Base-by-base conservation (phyloP, 371 early-diverging fungal species). In the Mortierella sp. region DNA sequence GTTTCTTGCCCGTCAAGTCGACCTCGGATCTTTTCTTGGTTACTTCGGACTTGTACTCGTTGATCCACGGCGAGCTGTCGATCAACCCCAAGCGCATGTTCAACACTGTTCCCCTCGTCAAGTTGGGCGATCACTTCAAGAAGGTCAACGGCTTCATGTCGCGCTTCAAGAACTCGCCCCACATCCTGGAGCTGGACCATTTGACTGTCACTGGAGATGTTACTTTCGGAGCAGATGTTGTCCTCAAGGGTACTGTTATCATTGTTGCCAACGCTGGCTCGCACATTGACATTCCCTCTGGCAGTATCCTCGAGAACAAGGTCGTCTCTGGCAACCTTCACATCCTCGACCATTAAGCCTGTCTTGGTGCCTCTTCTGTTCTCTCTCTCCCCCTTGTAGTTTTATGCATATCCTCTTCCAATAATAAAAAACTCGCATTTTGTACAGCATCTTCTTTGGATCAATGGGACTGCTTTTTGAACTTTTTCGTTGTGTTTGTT, bases 1-100 rank as follows among this genome's bases (percentile, higher is more conserved):
- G 99, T 80, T 99, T 99, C 95, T 91, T 99, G 86, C 99, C 99
- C 49, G 99, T 99, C 82, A 99, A 99, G 90, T 96, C 97, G 73
- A 98, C 98, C 10, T 99, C 99, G 46, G 99, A 99, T 87, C 91
- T 99, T 75, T 99, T 99, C 94, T 88, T 99, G 79, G 96, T 99
- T 75, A 97, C 98, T 10, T 97, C 97, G 51, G 99, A 99, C 89
- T 88, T 99, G 74, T 99, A 98, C 89, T 90, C 94, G 14, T 93
- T 99, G 60, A 90, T 95, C 81, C 97, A 99, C 88, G 99, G 99
- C 65, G 93, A 97, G 79, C 92, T 99, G 24, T 88, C 89, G 38
- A 91, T 99, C 88, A 98, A 98, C 88, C 97, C 98, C 48, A 95
- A 97, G 87, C 93, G 99, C 76, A 92, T 96, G 83, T 98, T 98